Evolutionary conservation across 805 yeast genomes (phyloP).

Genomic region (Dipodascus geniculatus): DNA sequence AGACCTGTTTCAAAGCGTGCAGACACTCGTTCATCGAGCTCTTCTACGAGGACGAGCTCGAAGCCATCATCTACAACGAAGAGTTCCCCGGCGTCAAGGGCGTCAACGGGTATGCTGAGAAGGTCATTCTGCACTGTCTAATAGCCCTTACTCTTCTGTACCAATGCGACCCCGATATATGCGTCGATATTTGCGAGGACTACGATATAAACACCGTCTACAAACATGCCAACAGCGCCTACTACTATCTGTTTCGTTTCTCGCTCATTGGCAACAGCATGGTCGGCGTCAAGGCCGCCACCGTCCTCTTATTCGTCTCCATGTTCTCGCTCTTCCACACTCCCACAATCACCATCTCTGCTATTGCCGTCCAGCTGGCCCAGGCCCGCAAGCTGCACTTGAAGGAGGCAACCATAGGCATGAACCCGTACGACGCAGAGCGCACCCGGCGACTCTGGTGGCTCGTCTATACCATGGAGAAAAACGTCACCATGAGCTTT

Average conservation of each 20-base stretch:
- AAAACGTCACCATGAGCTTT: constrained; percentile 31
- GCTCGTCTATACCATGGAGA: constrained; percentile 36
- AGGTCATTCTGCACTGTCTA: not conserved
- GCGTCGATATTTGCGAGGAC: not conserved
- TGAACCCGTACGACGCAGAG: constrained; percentile 28
- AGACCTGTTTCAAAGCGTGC: not conserved
- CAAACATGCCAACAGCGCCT: not conserved
- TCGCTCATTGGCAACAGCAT: not conserved
- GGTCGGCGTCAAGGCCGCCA: constrained; percentile 27
- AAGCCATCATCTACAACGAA: not conserved
- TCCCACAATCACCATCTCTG: not conserved
- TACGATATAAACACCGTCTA: not conserved
- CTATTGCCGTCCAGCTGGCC: constrained; percentile 39
- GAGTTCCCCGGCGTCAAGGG: not conserved
- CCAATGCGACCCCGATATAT: not conserved
- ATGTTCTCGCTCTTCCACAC: not conserved
- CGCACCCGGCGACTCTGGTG: constrained; percentile 38
- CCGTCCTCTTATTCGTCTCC: constrained; percentile 34
- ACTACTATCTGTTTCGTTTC: not conserved
- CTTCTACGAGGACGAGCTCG: not conserved
- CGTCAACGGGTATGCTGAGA: not conserved
- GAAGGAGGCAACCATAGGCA: constrained; percentile 31
- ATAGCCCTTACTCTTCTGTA: not conserved
- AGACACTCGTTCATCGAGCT: not conserved
- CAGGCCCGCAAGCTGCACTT: constrained; percentile 48